A percentile compares a stretch with the other conserved stretches of the same genome.
These are phyloP conservation scores for Aspergillus transmontanensis DNA, from an alignment of 2,329 filamentous ascomycete genomes.

Conservation along the genomic window DNA sequence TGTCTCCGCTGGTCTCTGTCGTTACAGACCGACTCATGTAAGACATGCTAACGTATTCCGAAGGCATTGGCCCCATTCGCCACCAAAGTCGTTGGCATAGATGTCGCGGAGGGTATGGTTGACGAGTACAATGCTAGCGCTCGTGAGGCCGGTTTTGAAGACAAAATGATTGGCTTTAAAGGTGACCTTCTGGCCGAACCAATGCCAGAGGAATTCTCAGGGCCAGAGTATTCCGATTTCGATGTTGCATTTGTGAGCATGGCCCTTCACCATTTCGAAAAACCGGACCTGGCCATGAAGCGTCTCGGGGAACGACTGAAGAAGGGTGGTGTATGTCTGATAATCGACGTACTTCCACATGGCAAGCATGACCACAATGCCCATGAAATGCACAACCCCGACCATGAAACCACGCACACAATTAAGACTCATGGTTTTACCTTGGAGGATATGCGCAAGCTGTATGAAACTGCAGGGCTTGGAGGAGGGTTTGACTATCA, in stretches of 20 bases:
- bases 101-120: slow-evolving; percentile 73
- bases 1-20: background rate
- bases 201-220: slow-evolving; percentile 59
- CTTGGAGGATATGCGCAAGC: slow-evolving; percentile 57
- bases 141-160: slow-evolving; percentile 50
- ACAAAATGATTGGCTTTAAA: slow-evolving; percentile 59
- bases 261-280: slow-evolving; percentile 69
- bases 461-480: slow-evolving; percentile 67
- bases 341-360: slow-evolving; percentile 69
- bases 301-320: slow-evolving; percentile 64
- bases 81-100: slow-evolving; percentile 67
- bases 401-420: slow-evolving; percentile 50
- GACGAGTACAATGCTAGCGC: slow-evolving; percentile 65
- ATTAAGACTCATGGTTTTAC: slow-evolving; percentile 70
- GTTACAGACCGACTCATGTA: background rate
- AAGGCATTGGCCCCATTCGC: slow-evolving; percentile 63
- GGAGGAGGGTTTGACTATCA: slow-evolving; percentile 60
- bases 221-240: slow-evolving; percentile 67
- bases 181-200: slow-evolving; percentile 60
- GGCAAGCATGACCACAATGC: slow-evolving; percentile 27
- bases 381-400: slow-evolving; percentile 19
- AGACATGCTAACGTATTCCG: slow-evolving; percentile 1
- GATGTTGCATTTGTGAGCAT: slow-evolving; percentile 67
- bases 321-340: slow-evolving; percentile 66
- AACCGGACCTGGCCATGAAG: slow-evolving; percentile 62